phyloP scores from a whole-genome alignment of 106 monocot genomes.

The Dendrobium huoshanense region DNA sequence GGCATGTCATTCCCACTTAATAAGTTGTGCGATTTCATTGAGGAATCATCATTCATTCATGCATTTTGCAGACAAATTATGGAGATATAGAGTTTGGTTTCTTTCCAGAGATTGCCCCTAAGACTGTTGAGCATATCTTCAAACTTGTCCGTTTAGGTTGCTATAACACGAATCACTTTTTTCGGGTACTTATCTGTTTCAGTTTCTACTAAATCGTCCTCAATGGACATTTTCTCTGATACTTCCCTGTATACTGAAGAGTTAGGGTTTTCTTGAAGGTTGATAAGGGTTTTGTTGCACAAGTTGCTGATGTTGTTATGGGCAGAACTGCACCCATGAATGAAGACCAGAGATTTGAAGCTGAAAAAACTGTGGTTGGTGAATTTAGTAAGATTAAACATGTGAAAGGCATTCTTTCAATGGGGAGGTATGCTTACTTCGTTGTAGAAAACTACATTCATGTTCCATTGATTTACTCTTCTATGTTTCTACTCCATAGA shows the following conservation, averaged over 20 bases:
- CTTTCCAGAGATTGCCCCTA: slow-evolving; percentile 75
- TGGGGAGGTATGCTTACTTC: slow-evolving; percentile 71
- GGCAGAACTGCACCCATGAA: slow-evolving; percentile 91
- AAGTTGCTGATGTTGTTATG: slow-evolving; percentile 83
- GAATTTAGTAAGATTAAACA: slow-evolving; percentile 96
- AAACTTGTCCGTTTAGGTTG: slow-evolving; percentile 87
- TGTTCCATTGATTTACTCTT: slow-evolving; percentile 2
- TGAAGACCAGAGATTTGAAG: slow-evolving; percentile 70
- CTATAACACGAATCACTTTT: slow-evolving; percentile 97
- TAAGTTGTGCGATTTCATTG: not conserved
- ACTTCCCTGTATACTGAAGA: slow-evolving; percentile 5
- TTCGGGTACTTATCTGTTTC: slow-evolving; percentile 50
- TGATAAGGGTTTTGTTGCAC: slow-evolving; percentile 96
- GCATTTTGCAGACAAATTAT: slow-evolving; percentile 57
- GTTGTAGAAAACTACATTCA: not conserved
- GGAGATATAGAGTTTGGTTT: slow-evolving; percentile 98
- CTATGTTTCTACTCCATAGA: not conserved
- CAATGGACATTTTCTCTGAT: not conserved
- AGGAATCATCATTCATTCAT: not conserved
- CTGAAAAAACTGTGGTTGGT: slow-evolving; percentile 87
- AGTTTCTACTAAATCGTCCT: not conserved
- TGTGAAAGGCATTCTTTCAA: slow-evolving; percentile 91
- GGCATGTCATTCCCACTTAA: not conserved
- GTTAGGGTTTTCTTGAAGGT: slow-evolving; percentile 36
- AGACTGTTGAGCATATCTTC: slow-evolving; percentile 96